These are phyloP conservation scores for Ophiostoma ulmi DNA, from an alignment of 2,329 filamentous ascomycete species.

Conservation along the genomic window DNA sequence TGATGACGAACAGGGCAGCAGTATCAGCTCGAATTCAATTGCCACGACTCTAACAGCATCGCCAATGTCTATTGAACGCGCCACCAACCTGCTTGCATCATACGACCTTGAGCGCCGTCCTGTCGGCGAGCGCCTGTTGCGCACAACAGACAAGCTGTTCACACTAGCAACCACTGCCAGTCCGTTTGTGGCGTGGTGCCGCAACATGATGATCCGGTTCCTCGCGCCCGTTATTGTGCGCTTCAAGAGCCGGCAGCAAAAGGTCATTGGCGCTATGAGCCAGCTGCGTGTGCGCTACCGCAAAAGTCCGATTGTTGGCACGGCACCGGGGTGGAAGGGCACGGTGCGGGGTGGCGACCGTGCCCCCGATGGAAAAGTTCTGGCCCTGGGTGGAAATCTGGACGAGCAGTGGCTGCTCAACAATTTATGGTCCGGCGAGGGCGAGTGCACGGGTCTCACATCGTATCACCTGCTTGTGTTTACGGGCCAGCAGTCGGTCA, in stretches of 20 bases:
- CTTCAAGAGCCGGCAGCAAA: conserved; percentile 27
- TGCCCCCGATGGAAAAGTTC: conserved; percentile 37
- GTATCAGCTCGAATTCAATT: background rate
- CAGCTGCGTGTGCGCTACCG: conserved; percentile 43
- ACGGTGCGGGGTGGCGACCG: conserved; percentile 44
- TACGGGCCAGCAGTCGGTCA: conserved; percentile 6
- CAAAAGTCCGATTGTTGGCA: conserved; percentile 36
- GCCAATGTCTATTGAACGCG: conserved; percentile 14
- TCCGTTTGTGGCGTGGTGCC: conserved; percentile 29
- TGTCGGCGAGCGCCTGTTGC: conserved; percentile 22
- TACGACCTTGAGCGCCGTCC: conserved; percentile 44
- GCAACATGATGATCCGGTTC: conserved; percentile 38
- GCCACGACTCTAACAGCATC: conserved; percentile 28
- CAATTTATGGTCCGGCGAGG: conserved; percentile 16
- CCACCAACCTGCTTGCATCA: conserved; percentile 40
- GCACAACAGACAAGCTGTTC: conserved; percentile 22
- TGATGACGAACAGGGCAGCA: background rate
- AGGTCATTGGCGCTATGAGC: conserved; percentile 37
- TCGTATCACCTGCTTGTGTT: conserved; percentile 23
- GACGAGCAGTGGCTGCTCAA: conserved; percentile 15
- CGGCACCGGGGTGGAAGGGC: conserved; percentile 33
- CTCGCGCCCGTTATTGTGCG: conserved; percentile 37
- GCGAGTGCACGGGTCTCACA: conserved; percentile 22
- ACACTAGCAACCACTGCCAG: conserved; percentile 17
- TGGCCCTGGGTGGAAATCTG: conserved; percentile 19